Conservation (phyloP, 352 stramenopile genomes). For the Globisporangium sylvaticum region DNA sequence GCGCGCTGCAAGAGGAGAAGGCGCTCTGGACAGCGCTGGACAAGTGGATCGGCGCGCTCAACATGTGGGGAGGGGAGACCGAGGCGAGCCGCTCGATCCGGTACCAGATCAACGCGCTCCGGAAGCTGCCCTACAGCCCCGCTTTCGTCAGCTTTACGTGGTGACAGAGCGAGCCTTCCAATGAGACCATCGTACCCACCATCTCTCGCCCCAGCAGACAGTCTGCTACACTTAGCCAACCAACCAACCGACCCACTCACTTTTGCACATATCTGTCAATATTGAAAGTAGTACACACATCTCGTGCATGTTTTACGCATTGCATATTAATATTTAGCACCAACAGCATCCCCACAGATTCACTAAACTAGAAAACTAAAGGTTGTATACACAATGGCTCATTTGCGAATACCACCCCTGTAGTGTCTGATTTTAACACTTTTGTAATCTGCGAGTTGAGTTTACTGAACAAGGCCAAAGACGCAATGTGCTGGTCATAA, state of each 20-base stretch:
- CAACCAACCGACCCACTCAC: not conserved
- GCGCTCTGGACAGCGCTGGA: not conserved
- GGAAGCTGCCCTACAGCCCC: not conserved
- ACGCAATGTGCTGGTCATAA: not conserved
- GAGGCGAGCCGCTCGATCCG: slow-evolving; percentile 8
- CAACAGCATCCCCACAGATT: not conserved
- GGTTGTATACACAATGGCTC: not conserved
- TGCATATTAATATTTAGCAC: no score
- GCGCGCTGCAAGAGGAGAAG: not conserved
- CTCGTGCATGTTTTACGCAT: not conserved
- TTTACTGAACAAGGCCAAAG: not conserved
- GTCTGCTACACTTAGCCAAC: not conserved
- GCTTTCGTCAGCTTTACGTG: slow-evolving; percentile 6
- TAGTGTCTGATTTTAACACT: not conserved
- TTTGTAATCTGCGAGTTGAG: not conserved
- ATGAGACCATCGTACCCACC: not conserved
- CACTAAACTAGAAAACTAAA: not conserved
- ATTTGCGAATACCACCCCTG: not conserved
- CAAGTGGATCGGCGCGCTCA: not conserved
- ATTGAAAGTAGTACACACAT: not conserved
- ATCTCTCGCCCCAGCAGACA: not conserved
- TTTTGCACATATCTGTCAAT: not conserved
- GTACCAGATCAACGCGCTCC: slow-evolving; percentile 13
- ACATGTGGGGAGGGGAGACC: slow-evolving; percentile 10
- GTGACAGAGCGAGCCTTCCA: not conserved